Evolutionary conservation across 148 eudicot species (phyloP).

Genomic region (Simmondsia chinensis): DNA sequence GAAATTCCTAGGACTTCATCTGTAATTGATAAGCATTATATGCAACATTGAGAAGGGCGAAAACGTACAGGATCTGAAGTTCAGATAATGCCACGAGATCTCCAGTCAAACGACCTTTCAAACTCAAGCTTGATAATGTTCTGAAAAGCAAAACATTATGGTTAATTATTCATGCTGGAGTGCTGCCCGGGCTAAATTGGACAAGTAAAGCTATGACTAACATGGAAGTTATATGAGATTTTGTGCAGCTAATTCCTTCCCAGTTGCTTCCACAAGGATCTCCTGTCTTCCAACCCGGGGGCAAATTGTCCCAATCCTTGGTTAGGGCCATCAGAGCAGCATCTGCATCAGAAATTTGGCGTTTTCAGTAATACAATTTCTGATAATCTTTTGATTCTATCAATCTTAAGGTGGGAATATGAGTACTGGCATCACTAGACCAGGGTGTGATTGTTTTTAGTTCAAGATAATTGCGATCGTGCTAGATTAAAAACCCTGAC

Average conservation of each 20-base stretch:
- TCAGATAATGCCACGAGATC: conserved; percentile 52
- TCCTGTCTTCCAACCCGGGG: conserved; percentile 49
- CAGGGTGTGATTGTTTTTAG: no score
- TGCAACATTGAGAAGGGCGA: conserved; percentile 1
- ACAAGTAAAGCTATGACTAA: conserved; percentile 19
- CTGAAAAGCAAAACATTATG: conserved; percentile 29
- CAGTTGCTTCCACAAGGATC: conserved; percentile 73
- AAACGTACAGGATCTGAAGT: conserved; percentile 53
- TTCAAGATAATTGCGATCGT: no score
- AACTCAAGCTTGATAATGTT: conserved; percentile 38
- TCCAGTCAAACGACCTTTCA: conserved; percentile 42
- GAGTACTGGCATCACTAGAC: not conserved
- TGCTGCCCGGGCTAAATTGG: not conserved
- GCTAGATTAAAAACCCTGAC: no score
- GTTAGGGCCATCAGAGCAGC: conserved; percentile 44
- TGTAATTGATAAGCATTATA: not conserved
- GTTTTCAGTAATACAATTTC: not conserved
- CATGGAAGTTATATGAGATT: conserved; percentile 52
- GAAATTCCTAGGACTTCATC: not conserved
- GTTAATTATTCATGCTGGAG: not conserved
- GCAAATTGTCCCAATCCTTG: conserved; percentile 48
- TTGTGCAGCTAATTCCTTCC: conserved; percentile 64
- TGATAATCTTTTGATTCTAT: not conserved
- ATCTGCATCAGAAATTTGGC: conserved; percentile 30
- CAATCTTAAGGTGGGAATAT: not conserved